These are phyloP conservation scores for Helotiales sp. DNA, from an alignment of 2,329 filamentous ascomycete species.

Conservation along the genomic window DNA sequence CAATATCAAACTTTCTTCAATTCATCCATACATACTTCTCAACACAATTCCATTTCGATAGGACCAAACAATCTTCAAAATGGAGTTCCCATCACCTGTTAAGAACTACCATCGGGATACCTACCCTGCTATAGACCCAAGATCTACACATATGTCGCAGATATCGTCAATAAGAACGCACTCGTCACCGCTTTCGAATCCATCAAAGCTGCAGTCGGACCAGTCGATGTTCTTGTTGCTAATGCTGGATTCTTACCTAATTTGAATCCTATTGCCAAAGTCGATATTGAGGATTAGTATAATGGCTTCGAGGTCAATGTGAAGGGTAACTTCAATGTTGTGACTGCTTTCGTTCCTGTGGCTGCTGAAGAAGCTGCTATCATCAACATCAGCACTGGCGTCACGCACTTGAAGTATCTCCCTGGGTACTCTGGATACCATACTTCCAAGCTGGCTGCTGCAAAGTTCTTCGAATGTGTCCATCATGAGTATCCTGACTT, in stretches of 20 bases:
- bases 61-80: neutral
- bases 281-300: constrained; percentile 12
- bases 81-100: constrained; percentile 27
- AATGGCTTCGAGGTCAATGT: constrained; percentile 25
- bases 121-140: constrained; percentile 42
- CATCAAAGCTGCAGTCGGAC: constrained; percentile 1
- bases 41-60: neutral
- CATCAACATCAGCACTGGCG: constrained; percentile 17
- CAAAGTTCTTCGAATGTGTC: constrained; percentile 50
- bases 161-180: constrained; percentile 31
- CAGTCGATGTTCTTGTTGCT: constrained; percentile 20
- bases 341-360: constrained; percentile 15
- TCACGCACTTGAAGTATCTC: constrained; percentile 10
- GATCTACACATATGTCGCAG: constrained; percentile 34
- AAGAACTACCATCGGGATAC: constrained; percentile 38
- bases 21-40: neutral
- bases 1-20: neutral
- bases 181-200: constrained; percentile 10
- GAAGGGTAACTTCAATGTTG: constrained; percentile 18
- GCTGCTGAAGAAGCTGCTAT: constrained; percentile 12
- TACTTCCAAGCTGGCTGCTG: constrained; percentile 49
- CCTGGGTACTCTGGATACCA: constrained; percentile 24
- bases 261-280: neutral
- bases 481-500: constrained; percentile 48
- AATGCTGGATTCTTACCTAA: constrained; percentile 21